These are phyloP conservation scores for Aphanocladium album DNA, from an alignment of 2,329 filamentous ascomycete genomes.

Conservation along the genomic window DNA sequence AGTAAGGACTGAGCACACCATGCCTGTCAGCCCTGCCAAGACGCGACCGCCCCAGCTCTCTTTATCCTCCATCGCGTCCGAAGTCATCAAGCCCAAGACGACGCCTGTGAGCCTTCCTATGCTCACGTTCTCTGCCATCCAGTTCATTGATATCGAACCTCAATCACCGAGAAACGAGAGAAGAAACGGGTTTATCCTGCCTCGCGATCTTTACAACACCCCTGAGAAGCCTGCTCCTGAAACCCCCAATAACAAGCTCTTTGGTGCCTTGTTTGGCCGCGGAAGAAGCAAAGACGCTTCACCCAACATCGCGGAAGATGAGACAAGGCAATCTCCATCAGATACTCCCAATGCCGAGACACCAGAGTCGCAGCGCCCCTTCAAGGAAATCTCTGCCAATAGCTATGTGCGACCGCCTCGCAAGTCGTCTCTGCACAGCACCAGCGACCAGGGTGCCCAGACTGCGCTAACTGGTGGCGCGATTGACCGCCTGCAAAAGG, in stretches of 20 bases:
- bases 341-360: conserved; percentile 37
- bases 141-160: conserved; percentile 42
- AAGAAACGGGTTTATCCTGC: conserved; percentile 53
- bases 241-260: conserved; percentile 35
- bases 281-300: conserved; percentile 36
- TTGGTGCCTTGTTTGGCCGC: conserved; percentile 41
- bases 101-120: conserved; percentile 13
- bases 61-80: conserved; percentile 18
- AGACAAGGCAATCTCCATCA: conserved; percentile 50
- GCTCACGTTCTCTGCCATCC: conserved; percentile 28
- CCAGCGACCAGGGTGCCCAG: conserved; percentile 70
- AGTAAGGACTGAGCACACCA: conserved; percentile 32
- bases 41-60: conserved; percentile 15
- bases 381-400: conserved; percentile 61
- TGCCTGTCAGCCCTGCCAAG: conserved; percentile 23
- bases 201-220: conserved; percentile 36
- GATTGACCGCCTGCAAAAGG: conserved; percentile 61
- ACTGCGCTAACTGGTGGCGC: conserved; percentile 77
- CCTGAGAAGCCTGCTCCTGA: conserved; percentile 28
- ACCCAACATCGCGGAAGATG: conserved; percentile 59
- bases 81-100: conserved; percentile 10
- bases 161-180: conserved; percentile 45
- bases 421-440: conserved; percentile 36
- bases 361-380: conserved; percentile 52
- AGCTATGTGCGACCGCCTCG: conserved; percentile 35